Base-by-base conservation (phyloP, 2,329 filamentous ascomycete species). In the Myriangium duriaei region DNA sequence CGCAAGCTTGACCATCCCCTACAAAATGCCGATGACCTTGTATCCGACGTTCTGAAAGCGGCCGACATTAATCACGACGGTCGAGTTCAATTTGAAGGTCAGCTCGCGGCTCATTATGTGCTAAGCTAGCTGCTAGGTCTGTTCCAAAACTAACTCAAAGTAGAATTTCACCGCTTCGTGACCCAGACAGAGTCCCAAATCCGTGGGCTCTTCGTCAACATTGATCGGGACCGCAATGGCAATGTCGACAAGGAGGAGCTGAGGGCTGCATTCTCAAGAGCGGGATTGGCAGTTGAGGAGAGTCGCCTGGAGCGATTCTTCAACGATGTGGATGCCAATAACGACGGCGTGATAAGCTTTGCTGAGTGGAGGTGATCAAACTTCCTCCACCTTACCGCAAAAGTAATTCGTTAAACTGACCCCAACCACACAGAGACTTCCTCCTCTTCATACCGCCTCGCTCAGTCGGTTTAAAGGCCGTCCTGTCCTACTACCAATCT, bases 161-260 rank as follows among this genome's bases (percentile, higher is more conserved):
- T 56, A 91, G 91, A 98, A 65, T 98, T 98, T 55, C 79, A 79
- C 47, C 71, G 68, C 30, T 96, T 96, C 54, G 85, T 96, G 54
- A 74, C 87, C 52, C 73, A 82, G 42, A 86, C 91, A 30, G 91
- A 98, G 60, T 73, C 73, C 43, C 80, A 95, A 58, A 74, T 98
- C 10, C 79, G 75, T 58, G 60, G 71, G 38, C 74, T 98, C 14
- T 98, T 98, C 63, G 71, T 76, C 50, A 77, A 74, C 46, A 95
- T 98, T 52, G 91, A 98, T 58, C 73, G 71, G 48, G 80, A 96
- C 57, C 68, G 77, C 46, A 82, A 93, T 58, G 88, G 88, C 29
- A 81, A 80, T 55, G 70, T 98, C 43, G 85, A 93, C 53, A 86
- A 84, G 59, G 66, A 68, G n/a, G 88, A 96, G 65, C 69, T 98